Evolutionary conservation across 2,329 filamentous ascomycete species (phyloP), one percentile per base, ranked within the genome.

Genomic region (Phaeomoniella chlamydospora): DNA sequence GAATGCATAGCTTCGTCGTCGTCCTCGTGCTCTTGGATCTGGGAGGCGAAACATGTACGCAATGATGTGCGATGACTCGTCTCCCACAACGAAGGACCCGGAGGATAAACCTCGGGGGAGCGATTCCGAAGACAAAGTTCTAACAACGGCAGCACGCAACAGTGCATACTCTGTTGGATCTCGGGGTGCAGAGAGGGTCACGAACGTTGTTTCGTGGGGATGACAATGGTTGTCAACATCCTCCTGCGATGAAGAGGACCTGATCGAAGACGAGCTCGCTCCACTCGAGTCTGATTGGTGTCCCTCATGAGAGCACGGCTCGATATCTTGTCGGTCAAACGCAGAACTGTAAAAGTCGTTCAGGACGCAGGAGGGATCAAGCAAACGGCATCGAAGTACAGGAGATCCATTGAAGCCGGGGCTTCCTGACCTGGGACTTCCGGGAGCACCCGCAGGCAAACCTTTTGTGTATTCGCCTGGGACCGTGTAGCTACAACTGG

Each of bases 1-100:
- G 17, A 74, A 57, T 2, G 70, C 70, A 51, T 74, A 74, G 26
- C 64, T 68, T 37, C 70, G 64, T 39, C 65, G 60, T 39, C 67
- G 64, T 22, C 70, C 70, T 37, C 70, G 66, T 6, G 70, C 69
- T 50, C 70, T 64, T 12, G 68, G 68, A 45, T 74, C 70, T 11
- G 67, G 65, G 13, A 74, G 59, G 31, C 69, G 68, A 50, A 74
- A 74, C 29, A 72, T 62, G 47, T 72, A 74, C 30, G 70, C 69
- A 36, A 74, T 69, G 13, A 70, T 73, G 53, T 73, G 72, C 4
- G 66, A 61, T 14, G 59, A 59, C 0, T 65, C 58, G 41, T 74
- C 70, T 17, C 70, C 70, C 43, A 74, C 74, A 45, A 65, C 70
- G 33, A 74, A 53, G n/a, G 68, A 67, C 0, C 70, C 70, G 4